Conservation (phyloP, 192 early-diverging fungal genomes). For the Phlyctochytrium bullatum region DNA sequence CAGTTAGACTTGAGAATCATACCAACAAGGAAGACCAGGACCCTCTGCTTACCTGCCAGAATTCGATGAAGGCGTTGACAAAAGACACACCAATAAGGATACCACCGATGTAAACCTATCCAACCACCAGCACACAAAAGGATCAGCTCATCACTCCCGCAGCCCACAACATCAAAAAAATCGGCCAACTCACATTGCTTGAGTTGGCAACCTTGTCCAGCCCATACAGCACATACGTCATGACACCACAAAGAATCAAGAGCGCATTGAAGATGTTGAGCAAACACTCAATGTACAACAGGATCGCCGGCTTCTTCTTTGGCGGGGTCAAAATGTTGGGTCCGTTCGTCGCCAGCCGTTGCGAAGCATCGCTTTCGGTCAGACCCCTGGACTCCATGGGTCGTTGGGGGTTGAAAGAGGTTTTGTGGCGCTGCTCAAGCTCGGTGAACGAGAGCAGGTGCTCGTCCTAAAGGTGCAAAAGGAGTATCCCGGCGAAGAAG, state of each 20-base stretch:
- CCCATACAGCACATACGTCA: conserved; percentile 73
- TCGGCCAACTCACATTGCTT: conserved; percentile 60
- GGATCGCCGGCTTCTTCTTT: conserved; percentile 67
- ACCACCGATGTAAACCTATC: conserved; percentile 57
- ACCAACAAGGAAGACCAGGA: no score
- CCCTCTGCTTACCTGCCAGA: conserved; percentile 32
- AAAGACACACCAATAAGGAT: conserved; percentile 46
- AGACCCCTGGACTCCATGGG: conserved; percentile 69
- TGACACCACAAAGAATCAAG: conserved; percentile 74
- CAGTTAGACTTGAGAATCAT: no score
- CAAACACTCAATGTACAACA: conserved; percentile 72
- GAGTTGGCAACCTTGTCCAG: conserved; percentile 71
- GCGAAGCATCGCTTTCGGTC: conserved; percentile 49
- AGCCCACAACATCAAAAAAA: not conserved
- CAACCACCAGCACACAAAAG: not conserved
- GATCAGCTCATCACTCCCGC: not conserved
- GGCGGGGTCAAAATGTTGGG: conserved; percentile 84
- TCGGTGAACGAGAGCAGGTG: conserved; percentile 54
- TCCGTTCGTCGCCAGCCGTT: conserved; percentile 63
- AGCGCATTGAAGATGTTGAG: conserved; percentile 78
- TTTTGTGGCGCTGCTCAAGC: conserved; percentile 40
- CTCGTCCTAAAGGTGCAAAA: conserved; percentile 53
- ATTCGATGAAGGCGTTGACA: conserved; percentile 48
- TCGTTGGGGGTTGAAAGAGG: conserved; percentile 53
- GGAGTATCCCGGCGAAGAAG: no score